These are phyloP conservation scores for Claviceps paspali DNA, from an alignment of 2,329 filamentous ascomycete genomes.

Conservation along the genomic window DNA sequence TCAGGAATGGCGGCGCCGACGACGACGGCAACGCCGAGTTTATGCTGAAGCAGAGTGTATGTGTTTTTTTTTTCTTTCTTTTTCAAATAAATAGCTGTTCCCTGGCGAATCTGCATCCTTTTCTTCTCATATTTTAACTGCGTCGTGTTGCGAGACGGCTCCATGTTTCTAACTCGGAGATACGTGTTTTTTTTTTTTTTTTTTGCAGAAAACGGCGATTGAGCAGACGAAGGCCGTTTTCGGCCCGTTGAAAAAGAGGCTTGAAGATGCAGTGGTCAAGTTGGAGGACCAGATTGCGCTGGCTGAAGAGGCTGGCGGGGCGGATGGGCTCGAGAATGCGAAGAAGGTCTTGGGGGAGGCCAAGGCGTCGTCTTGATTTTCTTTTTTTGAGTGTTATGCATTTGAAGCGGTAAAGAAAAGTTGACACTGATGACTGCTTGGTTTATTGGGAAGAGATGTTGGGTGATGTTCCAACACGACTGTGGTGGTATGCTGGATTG, in stretches of 20 bases:
- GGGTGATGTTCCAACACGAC: too few species aligned
- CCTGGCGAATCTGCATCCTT: not conserved
- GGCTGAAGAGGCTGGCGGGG: conserved; percentile 28
- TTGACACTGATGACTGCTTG: too few species aligned
- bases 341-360: conserved; percentile 36
- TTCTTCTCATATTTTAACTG: too few species aligned
- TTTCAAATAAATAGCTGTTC: not conserved
- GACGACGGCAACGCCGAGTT: conserved; percentile 64
- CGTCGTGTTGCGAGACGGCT: too few species aligned
- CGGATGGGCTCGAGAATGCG: conserved; percentile 39
- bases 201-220: conserved; percentile 55
- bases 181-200: not conserved
- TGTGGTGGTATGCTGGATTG: too few species aligned
- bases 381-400: too few species aligned
- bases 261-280: conserved; percentile 54
- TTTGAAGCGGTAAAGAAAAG: too few species aligned
- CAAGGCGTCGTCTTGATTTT: conserved; percentile 17
- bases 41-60: conserved; percentile 73
- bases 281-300: conserved; percentile 59
- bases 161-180: not conserved
- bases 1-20: conserved; percentile 30
- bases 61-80: conserved; percentile 9
- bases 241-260: conserved; percentile 53
- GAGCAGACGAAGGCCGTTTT: conserved; percentile 81
- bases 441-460: too few species aligned